Base-by-base conservation (phyloP, 1,284 basidiomycete genomes). In the Polyporus tsugae region DNA sequence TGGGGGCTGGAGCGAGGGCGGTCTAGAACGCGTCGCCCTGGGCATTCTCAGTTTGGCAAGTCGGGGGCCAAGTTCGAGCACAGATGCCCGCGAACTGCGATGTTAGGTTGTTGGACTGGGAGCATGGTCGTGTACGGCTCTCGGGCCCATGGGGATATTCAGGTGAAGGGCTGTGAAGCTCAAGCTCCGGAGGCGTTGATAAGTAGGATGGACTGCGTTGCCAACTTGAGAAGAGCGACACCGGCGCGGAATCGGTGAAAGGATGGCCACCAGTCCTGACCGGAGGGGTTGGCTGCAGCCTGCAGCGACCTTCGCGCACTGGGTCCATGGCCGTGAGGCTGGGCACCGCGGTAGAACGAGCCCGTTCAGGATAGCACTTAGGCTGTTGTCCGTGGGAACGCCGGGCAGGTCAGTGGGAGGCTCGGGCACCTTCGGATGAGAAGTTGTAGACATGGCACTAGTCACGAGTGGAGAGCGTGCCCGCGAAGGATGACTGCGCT, bases 291-390 rank as follows among this genome's bases (percentile, higher is more conserved):
- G 55, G 33, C 35, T 58, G 55, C 55, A 33, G 29, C 10, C 46
- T 49, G 46, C 46, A 22, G 44, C 35, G 35, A 38, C 29, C 52
- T 33, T 55, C 6, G 52, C 42, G 41, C 29, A 49, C 35, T 22
- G 63, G 36, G 33, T 7, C 19, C 52, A 6, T 6, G 17, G 22
- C 35, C 38, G 39, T 15, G 42, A 59, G 35, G 29, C 63, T 46
- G 17, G 42, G 58, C 57, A 60, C 46, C 49, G 33, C 46, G 44
- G 64, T 49, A 41, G 57, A 60, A 46, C 42, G 57, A 22, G 64
- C 44, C 58, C 22, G 46, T 41, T 65, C 15, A 46, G 42, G 64
- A n/a, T 17, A 60, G 36, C 36, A 33, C 13, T 33, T 36, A 35
- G 58, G 46, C 36, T 59, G 19, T 6, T 38, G 35, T n/a, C 9